Base-by-base conservation (phyloP, 2,329 filamentous ascomycete species). In the Penicillium corylophilum region DNA sequence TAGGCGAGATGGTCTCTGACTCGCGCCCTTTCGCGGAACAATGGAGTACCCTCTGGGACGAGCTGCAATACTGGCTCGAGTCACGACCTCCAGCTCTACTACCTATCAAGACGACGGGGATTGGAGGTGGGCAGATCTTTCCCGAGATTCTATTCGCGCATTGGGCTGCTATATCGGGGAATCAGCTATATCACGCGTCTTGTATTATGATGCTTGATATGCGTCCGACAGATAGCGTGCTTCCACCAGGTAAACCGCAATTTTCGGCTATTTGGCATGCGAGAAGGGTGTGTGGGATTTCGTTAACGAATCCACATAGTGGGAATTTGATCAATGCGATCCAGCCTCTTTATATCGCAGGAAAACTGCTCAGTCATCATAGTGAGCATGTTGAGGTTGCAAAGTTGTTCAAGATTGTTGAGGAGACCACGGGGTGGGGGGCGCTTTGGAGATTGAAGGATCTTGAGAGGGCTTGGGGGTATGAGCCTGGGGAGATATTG, bases 321-420 rank as follows among this genome's bases (percentile, higher is more conserved):
- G 80, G 79, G 4, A 79, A 77, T 55, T 61, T 81, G 20, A 82
- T 79, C 50, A 82, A 83, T 58, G 78, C 79, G 6, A 80, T 82
- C 6, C 80, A 82, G 54, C 80, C 80, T 1, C 69, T 82, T 1
- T 82, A 78, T 72, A 71, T 83, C 10, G 80, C 80, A 0, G 80
- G 80, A 0, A 74, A 75, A 46, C 64, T 81, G 10, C 67, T 82
- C 16, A 81, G 77, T 48, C 80, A 83, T 64, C 72, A 70, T 9
- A 71, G 69, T 13, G 71, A 74, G 54, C 71, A 74, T 50, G 53
- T 65, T 10, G 54, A 70, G 22, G 66, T 74, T 7, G 70, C 71
- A 1, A 61, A 48, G 26, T 31, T 65, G 16, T 78, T 81, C 39
- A 73, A 73, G 22, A 73, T 70, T 44, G 81, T 82, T 43, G 79